Conservation (phyloP, 768 basidiomycete genomes). For the Neoboletus subvelutipes region DNA sequence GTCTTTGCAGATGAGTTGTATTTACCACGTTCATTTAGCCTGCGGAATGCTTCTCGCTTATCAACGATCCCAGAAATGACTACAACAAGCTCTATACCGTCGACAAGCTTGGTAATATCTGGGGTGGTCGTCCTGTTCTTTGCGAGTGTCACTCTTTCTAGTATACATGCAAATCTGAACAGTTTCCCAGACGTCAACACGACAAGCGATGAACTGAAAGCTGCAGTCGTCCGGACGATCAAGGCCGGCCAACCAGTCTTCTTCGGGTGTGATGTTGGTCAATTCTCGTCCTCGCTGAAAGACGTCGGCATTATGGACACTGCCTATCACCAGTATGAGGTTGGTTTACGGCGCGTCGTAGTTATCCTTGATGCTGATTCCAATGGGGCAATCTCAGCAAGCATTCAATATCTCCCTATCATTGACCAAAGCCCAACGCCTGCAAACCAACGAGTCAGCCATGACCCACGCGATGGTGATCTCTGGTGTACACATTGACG, state of each 20-base stretch:
- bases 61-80: slow-evolving; percentile 90
- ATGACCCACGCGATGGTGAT: slow-evolving; percentile 95
- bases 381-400: slow-evolving; percentile 41
- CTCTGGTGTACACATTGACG: slow-evolving; percentile 85
- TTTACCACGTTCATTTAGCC: slow-evolving; percentile 40
- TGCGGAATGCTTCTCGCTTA: slow-evolving; percentile 82
- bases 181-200: slow-evolving; percentile 78
- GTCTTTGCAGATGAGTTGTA: background rate
- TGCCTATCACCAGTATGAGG: slow-evolving; percentile 79
- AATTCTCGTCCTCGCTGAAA: slow-evolving; percentile 63
- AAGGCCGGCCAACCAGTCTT: slow-evolving; percentile 89
- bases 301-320: slow-evolving; percentile 83
- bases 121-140: slow-evolving; percentile 79
- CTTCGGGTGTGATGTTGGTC: slow-evolving; percentile 96
- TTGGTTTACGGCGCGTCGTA: slow-evolving; percentile 18
- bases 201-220: slow-evolving; percentile 76
- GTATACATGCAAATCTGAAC: background rate
- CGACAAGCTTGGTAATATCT: slow-evolving; percentile 89
- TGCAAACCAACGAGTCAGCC: slow-evolving; percentile 77
- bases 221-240: slow-evolving; percentile 78
- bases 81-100: slow-evolving; percentile 87
- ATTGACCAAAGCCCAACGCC: slow-evolving; percentile 81
- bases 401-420: slow-evolving; percentile 82
- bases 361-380: slow-evolving; percentile 1
- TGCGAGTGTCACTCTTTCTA: slow-evolving; percentile 49